Base-by-base conservation (phyloP, 2,329 filamentous ascomycete species). In the Biscogniauxia marginata region DNA sequence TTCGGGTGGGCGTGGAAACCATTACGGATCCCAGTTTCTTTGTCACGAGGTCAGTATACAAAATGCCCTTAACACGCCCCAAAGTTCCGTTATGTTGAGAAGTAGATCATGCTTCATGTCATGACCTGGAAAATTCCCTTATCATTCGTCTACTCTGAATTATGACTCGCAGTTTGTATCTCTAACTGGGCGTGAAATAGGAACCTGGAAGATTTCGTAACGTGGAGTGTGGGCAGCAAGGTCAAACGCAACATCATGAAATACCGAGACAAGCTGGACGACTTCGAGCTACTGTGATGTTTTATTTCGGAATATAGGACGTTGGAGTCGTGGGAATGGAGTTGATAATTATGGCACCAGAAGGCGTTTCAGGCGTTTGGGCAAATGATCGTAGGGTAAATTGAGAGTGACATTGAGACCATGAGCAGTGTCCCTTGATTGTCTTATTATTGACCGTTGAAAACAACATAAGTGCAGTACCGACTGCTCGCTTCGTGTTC, bases 231-330 rank as follows among this genome's bases (percentile, higher is more conserved):
- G 67, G 91, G 91, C 58, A 96, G 91, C 75, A 97, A 97, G 89
- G 93, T 98, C 73, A 96, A 96, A 88, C 84, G 89, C 71, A 95
- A 92, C 71, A 96, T 97, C 62, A 87, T 96, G 84, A 91, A 90
- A 75, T 98, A 97, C 73, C 86, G 91, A 66, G 92, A 97, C 74
- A 91, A 96, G 79, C 75, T 97, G 75, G 93, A 98, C 75, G 93
- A 98, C 75, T 98, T 96, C 70, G 93, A 98, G 77, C 77, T 97
- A 70, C 77, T 96, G 67, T 95, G 74, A 64, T 5, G 9, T 6
- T 16, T 30, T 7, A 9, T 39, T 39, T 39, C 7, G 9, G 30
- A 3, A 39, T 16, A 39, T 39, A 9, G 9, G 30, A 39, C 5
- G 30, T 3, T 16, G 22, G 6, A 39, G 44, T n/a, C 6, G 4